phyloP scores from a whole-genome alignment of 208 protist species.

The Crithidia brevicula region DNA sequence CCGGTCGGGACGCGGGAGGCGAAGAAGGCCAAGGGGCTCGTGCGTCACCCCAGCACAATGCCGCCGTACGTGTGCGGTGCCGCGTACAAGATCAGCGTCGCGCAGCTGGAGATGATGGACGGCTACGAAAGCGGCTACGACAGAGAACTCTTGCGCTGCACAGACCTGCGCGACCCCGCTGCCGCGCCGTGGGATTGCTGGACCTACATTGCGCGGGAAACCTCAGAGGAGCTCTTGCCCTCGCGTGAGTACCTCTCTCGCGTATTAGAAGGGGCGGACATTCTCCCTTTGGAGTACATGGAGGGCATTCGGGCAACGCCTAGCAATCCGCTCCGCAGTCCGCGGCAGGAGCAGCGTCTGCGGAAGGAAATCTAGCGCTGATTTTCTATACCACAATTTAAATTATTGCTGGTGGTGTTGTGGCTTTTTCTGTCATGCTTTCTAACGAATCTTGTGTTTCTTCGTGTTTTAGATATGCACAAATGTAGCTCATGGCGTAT shows the following conservation, averaged over 20 bases:
- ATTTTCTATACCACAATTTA: not conserved
- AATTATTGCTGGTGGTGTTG: slow-evolving; percentile 2
- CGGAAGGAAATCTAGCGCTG: slow-evolving; percentile 41
- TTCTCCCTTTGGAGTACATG: slow-evolving; percentile 49
- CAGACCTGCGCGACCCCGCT: slow-evolving; percentile 32
- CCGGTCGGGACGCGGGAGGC: slow-evolving; percentile 25
- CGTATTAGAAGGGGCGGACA: slow-evolving; percentile 51
- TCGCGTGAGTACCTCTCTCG: slow-evolving; percentile 51
- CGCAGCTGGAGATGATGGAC: slow-evolving; percentile 59
- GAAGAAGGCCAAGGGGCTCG: slow-evolving; percentile 31
- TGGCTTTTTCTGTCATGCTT: not conserved
- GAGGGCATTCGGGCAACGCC: slow-evolving; percentile 35
- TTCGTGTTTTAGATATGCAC: too few species aligned
- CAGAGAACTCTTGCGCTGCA: slow-evolving; percentile 39
- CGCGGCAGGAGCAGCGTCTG: slow-evolving; percentile 46
- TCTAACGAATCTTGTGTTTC: not conserved
- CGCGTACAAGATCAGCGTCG: slow-evolving; percentile 48
- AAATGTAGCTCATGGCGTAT: too few species aligned
- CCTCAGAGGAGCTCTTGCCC: slow-evolving; percentile 42
- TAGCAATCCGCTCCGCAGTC: slow-evolving; percentile 47
- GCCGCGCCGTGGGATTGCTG: slow-evolving; percentile 33
- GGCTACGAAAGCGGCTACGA: slow-evolving; percentile 42
- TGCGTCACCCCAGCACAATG: slow-evolving; percentile 36
- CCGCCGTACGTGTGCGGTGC: slow-evolving; percentile 52
- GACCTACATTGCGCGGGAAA: slow-evolving; percentile 51